Evolutionary conservation across 2,329 filamentous ascomycete genomes (phyloP), one percentile per base, ranked within the genome.

Genomic region (Pseudogymnoascus sp.): DNA sequence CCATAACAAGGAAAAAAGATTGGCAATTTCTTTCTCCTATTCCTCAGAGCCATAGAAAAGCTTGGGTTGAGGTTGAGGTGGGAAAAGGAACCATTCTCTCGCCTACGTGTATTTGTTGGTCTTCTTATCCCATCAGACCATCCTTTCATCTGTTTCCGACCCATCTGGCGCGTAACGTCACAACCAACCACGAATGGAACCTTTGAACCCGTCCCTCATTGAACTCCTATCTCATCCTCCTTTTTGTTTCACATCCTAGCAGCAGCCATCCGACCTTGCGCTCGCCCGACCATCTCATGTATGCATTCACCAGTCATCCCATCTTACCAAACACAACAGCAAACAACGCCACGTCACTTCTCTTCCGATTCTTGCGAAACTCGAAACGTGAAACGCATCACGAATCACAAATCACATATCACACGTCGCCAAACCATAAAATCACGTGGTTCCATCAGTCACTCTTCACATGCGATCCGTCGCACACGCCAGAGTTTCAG

Each of bases 351-450:
- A 55, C 48, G 48, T 55, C 48, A 55, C 48, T 33, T 33, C 15
- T 55, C 15, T 55, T 27, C 48, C 29, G 9, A 55, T 17, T 33
- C 48, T 55, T 4, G 48, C 48, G 29, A 33, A 17, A 55, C 48
- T 55, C 48, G 48, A 55, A 55, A 55, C 48, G 48, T 55, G 48
- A 55, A 55, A 33, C 48, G 48, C 48, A 55, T 55, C 48, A 55
- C 48, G 48, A 55, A 55, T 55, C 42, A 31, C 25, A 13, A 51
- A 51, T 31, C 29, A 55, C 48, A 55, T 55, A 33, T 55, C 48
- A 55, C n/a, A 55, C 13, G 48, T 33, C 29, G 8, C n/a, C 17
- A 55, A 51, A 33, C 4, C 48, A 17, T 17, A 10, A 55, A 15
- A 55, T 55, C 48, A 55, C 48, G 48, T 55, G 48, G 48, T 15